Percentiles rank a stretch among this genome's conserved stretches.
Evolutionary conservation across 768 basidiomycete species (phyloP).

Genomic region (Tubosaeta sp.): DNA sequence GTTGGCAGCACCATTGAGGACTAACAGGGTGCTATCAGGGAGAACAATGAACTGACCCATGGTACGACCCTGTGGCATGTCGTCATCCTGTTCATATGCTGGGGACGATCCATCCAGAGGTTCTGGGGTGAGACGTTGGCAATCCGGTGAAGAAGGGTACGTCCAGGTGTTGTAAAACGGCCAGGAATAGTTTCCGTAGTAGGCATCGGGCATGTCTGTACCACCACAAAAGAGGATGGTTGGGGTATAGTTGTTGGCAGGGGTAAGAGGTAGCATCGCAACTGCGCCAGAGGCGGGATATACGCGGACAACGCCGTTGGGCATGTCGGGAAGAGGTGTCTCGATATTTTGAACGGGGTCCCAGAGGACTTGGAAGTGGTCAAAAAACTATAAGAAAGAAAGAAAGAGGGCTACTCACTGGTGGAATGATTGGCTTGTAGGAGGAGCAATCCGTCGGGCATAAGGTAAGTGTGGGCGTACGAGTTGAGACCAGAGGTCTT

Average conservation of each 20-base stretch:
- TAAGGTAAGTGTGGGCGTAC: constrained; percentile 68
- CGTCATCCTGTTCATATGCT: constrained; percentile 66
- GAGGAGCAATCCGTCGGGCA: constrained; percentile 71
- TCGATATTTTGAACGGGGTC: constrained; percentile 55
- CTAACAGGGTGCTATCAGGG: constrained; percentile 70
- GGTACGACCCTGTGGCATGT: constrained; percentile 68
- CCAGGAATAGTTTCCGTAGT: constrained; percentile 74
- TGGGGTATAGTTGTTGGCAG: constrained; percentile 81
- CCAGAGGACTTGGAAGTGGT: constrained; percentile 38
- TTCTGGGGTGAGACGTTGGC: constrained; percentile 85
- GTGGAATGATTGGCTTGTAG: constrained; percentile 76
- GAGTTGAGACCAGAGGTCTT: constrained; percentile 75
- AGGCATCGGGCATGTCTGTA: constrained; percentile 63
- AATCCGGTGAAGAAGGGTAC: constrained; percentile 65
- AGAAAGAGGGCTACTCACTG: constrained; percentile 39
- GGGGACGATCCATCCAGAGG: constrained; percentile 61
- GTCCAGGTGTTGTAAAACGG: constrained; percentile 73
- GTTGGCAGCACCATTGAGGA: constrained; percentile 78
- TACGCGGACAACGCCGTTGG: constrained; percentile 66
- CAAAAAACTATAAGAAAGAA: background rate
- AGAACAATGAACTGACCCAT: constrained; percentile 93
- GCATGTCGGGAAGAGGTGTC: constrained; percentile 67
- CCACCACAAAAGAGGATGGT: constrained; percentile 93
- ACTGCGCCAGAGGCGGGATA: constrained; percentile 88
- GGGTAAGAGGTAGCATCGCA: constrained; percentile 88